Base-by-base conservation (phyloP, 441 rosid genomes). In the Brassica balearica region DNA sequence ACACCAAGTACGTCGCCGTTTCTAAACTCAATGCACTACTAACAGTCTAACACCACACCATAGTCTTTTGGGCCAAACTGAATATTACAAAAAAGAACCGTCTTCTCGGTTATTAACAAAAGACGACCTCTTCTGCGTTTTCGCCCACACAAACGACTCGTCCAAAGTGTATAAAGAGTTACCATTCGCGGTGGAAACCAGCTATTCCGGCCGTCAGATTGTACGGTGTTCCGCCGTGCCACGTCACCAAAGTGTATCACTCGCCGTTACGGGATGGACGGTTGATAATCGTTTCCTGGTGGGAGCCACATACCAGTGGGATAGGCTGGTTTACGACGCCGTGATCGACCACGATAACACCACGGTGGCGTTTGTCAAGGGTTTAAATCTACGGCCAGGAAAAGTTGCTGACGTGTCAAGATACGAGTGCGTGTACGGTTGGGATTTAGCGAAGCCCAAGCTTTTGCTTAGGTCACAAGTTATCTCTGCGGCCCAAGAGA, bases 401-500 rank as follows among this genome's bases (percentile, higher is more conserved):
- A 91, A 72, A 78, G 66, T 83, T 32, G 79, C 86, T 11, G 77
- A 87, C 20, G 77, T 85, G 0, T 85, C 94, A 0, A 87, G 84
- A 65, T 93, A 85, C 17, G 95, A 93, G 83, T 93, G 97, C 22
- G 82, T 93, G 67, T 93, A 85, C 80, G 98, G 97, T 55, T 88
- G 91, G 95, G 90, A 93, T 86, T 89, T 91, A 8, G 71, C 73
- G 62, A 84, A 56, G 36, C 79, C 88, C 2, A 85, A 82, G 66
- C 82, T 77, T 9, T 2, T 86, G 65, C 60, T 92, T 23, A 77
- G 91, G 79, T 77, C 90, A 9, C 76, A 84, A 22, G 90, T 86
- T 67, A 19, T 89, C 61, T 87, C 95, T 0, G 80, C 88, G 51
- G 90, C 95, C 1, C 97, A 94, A 64, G 98, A 94, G 85, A 85